Evolutionary conservation across 331 rosid species (phyloP), one percentile per base, ranked within the genome.

Genomic region (Malus hybrid): DNA sequence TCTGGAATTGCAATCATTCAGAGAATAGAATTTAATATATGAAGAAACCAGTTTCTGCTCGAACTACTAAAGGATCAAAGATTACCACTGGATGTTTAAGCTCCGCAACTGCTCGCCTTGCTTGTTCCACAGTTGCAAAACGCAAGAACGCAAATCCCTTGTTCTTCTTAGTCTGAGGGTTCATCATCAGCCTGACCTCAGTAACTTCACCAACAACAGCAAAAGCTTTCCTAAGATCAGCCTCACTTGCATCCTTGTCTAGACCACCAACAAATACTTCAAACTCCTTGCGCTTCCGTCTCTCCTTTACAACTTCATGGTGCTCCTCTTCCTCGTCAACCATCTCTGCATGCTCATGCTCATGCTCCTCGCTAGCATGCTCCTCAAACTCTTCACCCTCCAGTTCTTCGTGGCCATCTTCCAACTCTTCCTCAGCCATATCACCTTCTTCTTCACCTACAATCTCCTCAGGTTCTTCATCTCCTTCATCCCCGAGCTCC

Each of bases 71-170:
- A 77, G 75, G 82, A 70, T 75, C 34, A 77, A 82, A 76, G 68
- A 70, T 82, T 93, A 93, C 98, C 98, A 89, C 86, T 75, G 92
- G 98, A 63, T 85, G 84, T 81, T 70, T 87, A 0, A 93, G 88
- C 86, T 93, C 93, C 11, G 85, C 36, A 71, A 89, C 97, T 73
- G 96, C 98, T 78, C 90, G 88, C 64, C 84, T 93, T 36, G 98
- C 98, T 80, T 91, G 96, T 56, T 91, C 98, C 63, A 91, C 92
- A n/a, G 92, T 80, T 79, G 90, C 89, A 88, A 89, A 93, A 63
- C 96, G 96, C 83, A 93, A 83, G 86, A 93, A 93, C 63, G 98
- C 97, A 91, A 91, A 93, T 33, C 98, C 98, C 89, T 93, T 93
- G 78, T 89, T 93, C 82, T 89, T 93, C 81, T 89, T 93, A 32